A percentile compares a stretch with the other conserved stretches of the same genome.
phyloP scores from a whole-genome alignment of 257 asterid species.

The Ilex aquifolium region DNA sequence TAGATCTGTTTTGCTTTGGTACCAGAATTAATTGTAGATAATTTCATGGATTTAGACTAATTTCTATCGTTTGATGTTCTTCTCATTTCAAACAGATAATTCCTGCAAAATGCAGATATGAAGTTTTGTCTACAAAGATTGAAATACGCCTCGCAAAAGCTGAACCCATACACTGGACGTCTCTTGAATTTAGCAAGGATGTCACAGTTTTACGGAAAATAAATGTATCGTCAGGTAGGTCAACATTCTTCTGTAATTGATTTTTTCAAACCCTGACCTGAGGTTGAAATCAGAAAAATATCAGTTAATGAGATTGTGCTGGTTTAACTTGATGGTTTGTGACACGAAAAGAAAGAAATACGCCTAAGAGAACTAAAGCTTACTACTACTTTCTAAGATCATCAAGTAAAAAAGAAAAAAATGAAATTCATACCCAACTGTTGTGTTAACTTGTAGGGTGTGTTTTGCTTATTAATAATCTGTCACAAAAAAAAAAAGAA shows the following conservation, averaged over 20 bases:
- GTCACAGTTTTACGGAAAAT: constrained; percentile 36
- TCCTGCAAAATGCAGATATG: constrained; percentile 67
- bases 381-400: too few relatives aligned
- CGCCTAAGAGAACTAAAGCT: too few relatives aligned
- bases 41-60: too few relatives aligned
- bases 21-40: too few relatives aligned
- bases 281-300: not conserved
- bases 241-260: not conserved
- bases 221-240: constrained; percentile 48
- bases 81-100: constrained; percentile 45
- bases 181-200: constrained; percentile 60
- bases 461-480: too few relatives aligned
- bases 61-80: too few relatives aligned
- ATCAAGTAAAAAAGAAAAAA: too few relatives aligned
- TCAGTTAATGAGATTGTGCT: not conserved
- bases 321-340: not conserved
- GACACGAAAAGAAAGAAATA: too few relatives aligned
- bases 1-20: too few relatives aligned
- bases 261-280: not conserved
- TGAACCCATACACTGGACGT: constrained; percentile 63
- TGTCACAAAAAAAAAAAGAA: too few relatives aligned
- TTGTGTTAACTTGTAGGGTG: too few relatives aligned
- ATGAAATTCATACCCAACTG: too few relatives aligned
- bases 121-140: constrained; percentile 75
- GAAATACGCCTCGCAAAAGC: constrained; percentile 94